Conservation (phyloP, 1,284 basidiomycete species). For the Malassezia pachydermatis region DNA sequence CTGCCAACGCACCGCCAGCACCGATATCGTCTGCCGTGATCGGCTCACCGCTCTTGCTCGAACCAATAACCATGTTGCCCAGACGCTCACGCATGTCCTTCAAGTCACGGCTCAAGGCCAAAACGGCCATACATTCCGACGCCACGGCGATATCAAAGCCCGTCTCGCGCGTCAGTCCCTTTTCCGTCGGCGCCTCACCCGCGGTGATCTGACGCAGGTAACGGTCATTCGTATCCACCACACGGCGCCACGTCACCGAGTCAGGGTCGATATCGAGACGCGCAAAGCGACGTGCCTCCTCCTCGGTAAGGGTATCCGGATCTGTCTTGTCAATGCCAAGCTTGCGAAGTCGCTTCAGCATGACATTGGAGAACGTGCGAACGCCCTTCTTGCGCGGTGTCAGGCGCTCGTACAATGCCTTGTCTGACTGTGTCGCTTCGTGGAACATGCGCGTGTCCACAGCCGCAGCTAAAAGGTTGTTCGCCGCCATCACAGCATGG, state of each 20-base stretch:
- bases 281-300: slow-evolving; percentile 80
- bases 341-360: slow-evolving; percentile 89
- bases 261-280: slow-evolving; percentile 81
- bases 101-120: slow-evolving; percentile 77
- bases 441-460: slow-evolving; percentile 97
- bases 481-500: slow-evolving; percentile 92
- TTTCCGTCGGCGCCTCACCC: slow-evolving; percentile 78
- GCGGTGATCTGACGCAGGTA: slow-evolving; percentile 90
- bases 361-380: slow-evolving; percentile 85
- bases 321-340: slow-evolving; percentile 90
- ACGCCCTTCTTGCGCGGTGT: slow-evolving; percentile 89
- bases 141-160: slow-evolving; percentile 96
- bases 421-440: slow-evolving; percentile 88
- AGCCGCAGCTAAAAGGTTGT: slow-evolving; percentile 91
- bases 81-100: slow-evolving; percentile 83
- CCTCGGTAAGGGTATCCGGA: slow-evolving; percentile 81
- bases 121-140: slow-evolving; percentile 95
- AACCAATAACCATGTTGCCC: slow-evolving; percentile 93
- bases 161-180: slow-evolving; percentile 75
- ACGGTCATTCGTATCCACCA: slow-evolving; percentile 90
- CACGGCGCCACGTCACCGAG: slow-evolving; percentile 94
- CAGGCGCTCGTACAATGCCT: slow-evolving; percentile 81
- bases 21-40: slow-evolving; percentile 96
- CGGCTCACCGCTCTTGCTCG: slow-evolving; percentile 77
- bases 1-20: slow-evolving; percentile 86